phyloP scores from a whole-genome alignment of 345 rosid genomes.

The Rhodamnia argentea region DNA sequence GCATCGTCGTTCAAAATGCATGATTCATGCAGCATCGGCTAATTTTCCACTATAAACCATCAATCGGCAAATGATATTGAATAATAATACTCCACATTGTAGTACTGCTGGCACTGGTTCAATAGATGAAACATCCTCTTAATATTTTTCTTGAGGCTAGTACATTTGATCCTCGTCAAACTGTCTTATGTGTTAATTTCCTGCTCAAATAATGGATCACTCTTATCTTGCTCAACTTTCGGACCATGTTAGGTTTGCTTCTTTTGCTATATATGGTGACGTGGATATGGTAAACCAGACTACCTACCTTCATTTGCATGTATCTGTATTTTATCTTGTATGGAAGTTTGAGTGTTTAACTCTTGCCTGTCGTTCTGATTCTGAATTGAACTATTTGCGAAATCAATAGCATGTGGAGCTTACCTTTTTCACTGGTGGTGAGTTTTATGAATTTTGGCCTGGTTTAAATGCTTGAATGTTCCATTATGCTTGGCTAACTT shows the following conservation, averaged over 20 bases:
- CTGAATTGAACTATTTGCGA: neutral
- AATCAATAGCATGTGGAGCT: neutral
- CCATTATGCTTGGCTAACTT: neutral
- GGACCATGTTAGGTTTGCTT: neutral
- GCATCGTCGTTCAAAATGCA: constrained; percentile 5
- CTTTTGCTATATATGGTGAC: neutral
- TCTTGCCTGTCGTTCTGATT: neutral
- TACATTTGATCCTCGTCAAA: neutral
- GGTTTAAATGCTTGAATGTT: neutral
- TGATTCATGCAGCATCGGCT: neutral
- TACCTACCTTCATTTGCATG: neutral
- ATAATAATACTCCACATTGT: too few species aligned
- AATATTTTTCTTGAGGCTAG: too few species aligned
- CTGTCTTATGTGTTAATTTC: neutral
- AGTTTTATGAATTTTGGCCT: neutral
- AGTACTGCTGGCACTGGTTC: too few species aligned
- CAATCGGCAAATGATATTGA: too few species aligned
- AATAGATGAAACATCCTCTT: too few species aligned
- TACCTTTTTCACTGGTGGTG: too few species aligned
- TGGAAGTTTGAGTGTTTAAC: neutral
- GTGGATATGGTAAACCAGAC: neutral
- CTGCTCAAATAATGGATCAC: neutral
- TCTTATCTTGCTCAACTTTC: neutral
- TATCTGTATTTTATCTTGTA: too few species aligned
- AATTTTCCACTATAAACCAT: neutral